Evolutionary conservation across 371 early-diverging fungal species (phyloP).

Genomic region (Mortierella sp.): DNA sequence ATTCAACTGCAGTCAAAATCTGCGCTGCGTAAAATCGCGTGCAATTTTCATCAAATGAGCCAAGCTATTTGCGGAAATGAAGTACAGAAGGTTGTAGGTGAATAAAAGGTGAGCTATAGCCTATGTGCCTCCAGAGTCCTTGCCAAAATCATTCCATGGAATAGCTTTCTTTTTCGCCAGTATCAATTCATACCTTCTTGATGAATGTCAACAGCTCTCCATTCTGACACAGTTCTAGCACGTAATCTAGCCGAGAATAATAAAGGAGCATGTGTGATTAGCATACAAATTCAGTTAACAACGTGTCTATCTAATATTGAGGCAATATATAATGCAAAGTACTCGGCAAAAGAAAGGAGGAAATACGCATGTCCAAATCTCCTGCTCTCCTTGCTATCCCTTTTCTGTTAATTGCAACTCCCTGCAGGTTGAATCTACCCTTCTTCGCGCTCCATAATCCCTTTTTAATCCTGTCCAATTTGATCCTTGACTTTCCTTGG

Average conservation of each 20-base stretch:
- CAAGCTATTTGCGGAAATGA: slow-evolving; percentile 62
- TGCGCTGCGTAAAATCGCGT: slow-evolving; percentile 90
- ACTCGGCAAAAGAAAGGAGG: neutral
- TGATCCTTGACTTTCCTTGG: neutral
- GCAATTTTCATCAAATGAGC: slow-evolving; percentile 76
- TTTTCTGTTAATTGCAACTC: neutral
- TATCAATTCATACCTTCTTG: slow-evolving; percentile 62
- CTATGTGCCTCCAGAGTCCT: no score
- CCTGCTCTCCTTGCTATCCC: neutral
- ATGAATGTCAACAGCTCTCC: slow-evolving; percentile 92
- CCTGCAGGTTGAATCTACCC: neutral
- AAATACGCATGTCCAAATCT: neutral
- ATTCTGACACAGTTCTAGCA: slow-evolving; percentile 88
- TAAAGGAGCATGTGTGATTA: neutral
- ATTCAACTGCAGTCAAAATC: slow-evolving; percentile 87
- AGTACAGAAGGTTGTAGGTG: neutral
- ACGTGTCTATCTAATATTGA: neutral
- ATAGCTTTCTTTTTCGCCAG: neutral
- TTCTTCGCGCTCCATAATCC: neutral
- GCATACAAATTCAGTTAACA: neutral
- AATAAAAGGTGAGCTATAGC: neutral
- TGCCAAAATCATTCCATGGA: no score
- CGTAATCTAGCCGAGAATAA: slow-evolving; percentile 73
- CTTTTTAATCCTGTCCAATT: neutral
- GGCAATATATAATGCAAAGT: neutral